Percentiles rank a stretch among this genome's conserved stretches.
Evolutionary conservation across 192 early-diverging fungal species (phyloP).

Genomic region (Mortierella claussenii): DNA sequence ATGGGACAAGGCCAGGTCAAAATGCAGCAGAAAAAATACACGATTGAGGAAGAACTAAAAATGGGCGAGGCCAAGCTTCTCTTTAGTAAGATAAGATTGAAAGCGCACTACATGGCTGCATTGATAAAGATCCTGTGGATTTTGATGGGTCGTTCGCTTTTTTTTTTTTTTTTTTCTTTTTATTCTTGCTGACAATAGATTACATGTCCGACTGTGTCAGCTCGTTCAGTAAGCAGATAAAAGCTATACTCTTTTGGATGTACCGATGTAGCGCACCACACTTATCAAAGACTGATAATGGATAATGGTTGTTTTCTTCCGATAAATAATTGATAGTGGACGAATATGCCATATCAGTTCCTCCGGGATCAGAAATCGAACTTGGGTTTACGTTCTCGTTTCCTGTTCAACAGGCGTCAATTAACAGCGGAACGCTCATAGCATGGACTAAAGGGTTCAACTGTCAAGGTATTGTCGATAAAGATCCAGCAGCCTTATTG

Average conservation of each 20-base stretch:
- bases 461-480: conserved; percentile 73
- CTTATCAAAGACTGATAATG: neutral
- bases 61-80: conserved; percentile 46
- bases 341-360: neutral
- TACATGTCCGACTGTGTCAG: conserved; percentile 86
- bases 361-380: conserved; percentile 25
- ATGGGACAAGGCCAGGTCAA: conserved; percentile 76
- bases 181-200: conserved; percentile 59
- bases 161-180: conserved; percentile 15
- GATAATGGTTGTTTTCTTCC: neutral
- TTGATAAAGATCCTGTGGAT: no score
- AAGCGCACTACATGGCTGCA: no score
- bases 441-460: conserved; percentile 91
- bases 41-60: conserved; percentile 68
- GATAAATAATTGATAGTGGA: neutral
- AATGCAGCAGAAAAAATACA: conserved; percentile 74
- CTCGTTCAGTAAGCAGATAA: conserved; percentile 59
- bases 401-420: conserved; percentile 82
- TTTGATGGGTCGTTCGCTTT: no score
- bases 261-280: neutral
- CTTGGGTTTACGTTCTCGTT: conserved; percentile 96
- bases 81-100: no score
- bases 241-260: neutral
- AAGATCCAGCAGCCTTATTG: no score
- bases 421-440: conserved; percentile 69